Conservation (phyloP, 2,329 filamentous ascomycete species). For the Apiospora saccharicola region DNA sequence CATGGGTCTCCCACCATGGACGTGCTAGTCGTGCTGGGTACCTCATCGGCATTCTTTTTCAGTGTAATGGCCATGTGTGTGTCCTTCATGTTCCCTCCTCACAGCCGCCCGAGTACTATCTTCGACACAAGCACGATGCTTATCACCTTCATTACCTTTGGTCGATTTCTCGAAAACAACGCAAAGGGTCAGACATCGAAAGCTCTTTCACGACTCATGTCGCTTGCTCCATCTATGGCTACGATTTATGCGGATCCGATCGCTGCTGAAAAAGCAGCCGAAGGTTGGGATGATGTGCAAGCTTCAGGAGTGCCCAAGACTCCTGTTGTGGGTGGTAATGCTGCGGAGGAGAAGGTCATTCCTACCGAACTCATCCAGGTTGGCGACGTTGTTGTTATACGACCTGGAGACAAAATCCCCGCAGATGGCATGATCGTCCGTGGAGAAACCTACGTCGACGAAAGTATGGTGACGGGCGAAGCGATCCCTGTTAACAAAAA, state of each 20-base stretch:
- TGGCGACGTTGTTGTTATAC: slow-evolving; percentile 90
- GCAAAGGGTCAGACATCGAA: slow-evolving; percentile 97
- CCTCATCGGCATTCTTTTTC: slow-evolving; percentile 95
- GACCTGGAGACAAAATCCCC: slow-evolving; percentile 95
- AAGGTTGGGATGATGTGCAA: slow-evolving; percentile 69
- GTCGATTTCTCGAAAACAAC: slow-evolving; percentile 89
- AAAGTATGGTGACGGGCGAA: slow-evolving; percentile 99
- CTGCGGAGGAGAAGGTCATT: slow-evolving; percentile 83
- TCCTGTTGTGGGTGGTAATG: slow-evolving; percentile 58
- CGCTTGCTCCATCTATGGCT: slow-evolving; percentile 92
- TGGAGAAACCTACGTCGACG: slow-evolving; percentile 92
- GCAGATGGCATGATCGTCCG: slow-evolving; percentile 88
- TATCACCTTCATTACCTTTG: slow-evolving; percentile 92
- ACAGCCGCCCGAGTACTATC: slow-evolving; percentile 83
- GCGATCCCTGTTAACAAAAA: slow-evolving; percentile 93
- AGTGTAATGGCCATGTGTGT: slow-evolving; percentile 87
- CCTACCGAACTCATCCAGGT: slow-evolving; percentile 95
- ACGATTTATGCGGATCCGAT: slow-evolving; percentile 96
- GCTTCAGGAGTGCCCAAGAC: slow-evolving; percentile 54
- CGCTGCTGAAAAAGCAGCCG: slow-evolving; percentile 87
- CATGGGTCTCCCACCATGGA: slow-evolving; percentile 97
- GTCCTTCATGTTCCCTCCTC: slow-evolving; percentile 76
- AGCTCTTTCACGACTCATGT: slow-evolving; percentile 93
- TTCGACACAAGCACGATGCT: slow-evolving; percentile 99
- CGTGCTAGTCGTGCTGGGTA: slow-evolving; percentile 91